Evolutionary conservation across 2,329 filamentous ascomycete genomes (phyloP), one percentile per base, ranked within the genome.

Genomic region (Fusarium concolor): DNA sequence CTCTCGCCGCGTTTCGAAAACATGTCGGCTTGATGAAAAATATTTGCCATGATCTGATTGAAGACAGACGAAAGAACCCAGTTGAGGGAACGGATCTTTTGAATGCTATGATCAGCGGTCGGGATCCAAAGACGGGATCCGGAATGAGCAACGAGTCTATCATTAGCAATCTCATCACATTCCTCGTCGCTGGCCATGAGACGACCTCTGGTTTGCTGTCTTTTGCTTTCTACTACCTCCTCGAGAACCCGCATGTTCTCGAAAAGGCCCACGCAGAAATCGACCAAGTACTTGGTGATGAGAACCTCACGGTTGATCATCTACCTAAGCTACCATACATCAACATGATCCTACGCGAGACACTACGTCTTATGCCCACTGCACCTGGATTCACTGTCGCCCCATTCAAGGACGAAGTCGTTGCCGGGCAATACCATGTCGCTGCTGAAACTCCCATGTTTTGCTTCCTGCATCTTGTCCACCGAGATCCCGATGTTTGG

Each of bases 311-410:
- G 0, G 46, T 44, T 1, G 56, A 62, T 10, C 41, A 62, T 43
- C 24, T 62, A 0, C 14, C 41, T 20, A 62, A 42, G 24, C 46
- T 62, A 47, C 47, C 41, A 4, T 62, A 62, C 12, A 42, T 62
- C 20, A 56, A 17, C 29, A 62, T 56, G 57, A 18, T 62, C 35
- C 17, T 62, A 17, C 29, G 59, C 17, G 59, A 62, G 11, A 47
- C 59, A 2, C 56, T 62, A 4, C 59, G 59, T 4, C 24, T 62
- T 1, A 56, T 62, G 59, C 59, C 56, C 4, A 62, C 59, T 0
- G 59, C 59, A 0, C 59, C 59, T 10, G 59, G 59, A 0, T 62
- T 42, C 24, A 18, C 12, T 10, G 29, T 62, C 5, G 54, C 59
- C 1, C 41, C 59, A 0, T 15, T 20, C 5, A 62, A 62, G 7